Percentiles rank a stretch among this genome's conserved stretches.
phyloP scores from a whole-genome alignment of 2,329 filamentous ascomycete species.

The Penicillium italicum region DNA sequence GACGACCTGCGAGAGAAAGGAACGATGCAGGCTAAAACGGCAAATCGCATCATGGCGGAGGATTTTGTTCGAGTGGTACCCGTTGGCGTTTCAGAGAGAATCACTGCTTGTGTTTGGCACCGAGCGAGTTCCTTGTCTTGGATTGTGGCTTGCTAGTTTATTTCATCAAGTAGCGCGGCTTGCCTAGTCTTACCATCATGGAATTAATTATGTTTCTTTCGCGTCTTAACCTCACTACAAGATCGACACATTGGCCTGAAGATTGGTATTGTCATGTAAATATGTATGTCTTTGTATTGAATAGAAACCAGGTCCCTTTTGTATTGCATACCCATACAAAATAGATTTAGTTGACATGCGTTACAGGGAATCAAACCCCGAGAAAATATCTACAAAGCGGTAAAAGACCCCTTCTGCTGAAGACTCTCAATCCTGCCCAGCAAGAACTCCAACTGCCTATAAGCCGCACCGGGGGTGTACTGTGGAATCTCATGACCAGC shows the following conservation, averaged over 20 bases:
- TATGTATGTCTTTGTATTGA: neutral
- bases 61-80: neutral
- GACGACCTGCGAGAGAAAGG: too few relatives aligned
- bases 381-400: slow-evolving; percentile 1
- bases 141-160: neutral
- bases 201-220: too few relatives aligned
- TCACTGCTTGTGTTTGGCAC: neutral
- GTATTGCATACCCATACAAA: neutral
- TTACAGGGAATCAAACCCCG: neutral
- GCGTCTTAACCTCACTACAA: too few relatives aligned
- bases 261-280: neutral
- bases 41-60: neutral
- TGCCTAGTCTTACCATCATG: neutral
- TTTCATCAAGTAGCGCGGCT: neutral
- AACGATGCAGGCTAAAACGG: too few relatives aligned
- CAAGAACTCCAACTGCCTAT: slow-evolving; percentile 70
- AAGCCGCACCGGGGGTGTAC: slow-evolving; percentile 65
- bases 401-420: slow-evolving; percentile 15
- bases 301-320: neutral
- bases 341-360: neutral
- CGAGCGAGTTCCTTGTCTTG: neutral
- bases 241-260: too few relatives aligned
- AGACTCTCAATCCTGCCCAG: slow-evolving; percentile 65
- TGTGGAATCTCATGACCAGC: slow-evolving; percentile 63
- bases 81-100: neutral